Base-by-base conservation (phyloP, 176 grass and related monocot genomes). In the Aegilops tauschii region DNA sequence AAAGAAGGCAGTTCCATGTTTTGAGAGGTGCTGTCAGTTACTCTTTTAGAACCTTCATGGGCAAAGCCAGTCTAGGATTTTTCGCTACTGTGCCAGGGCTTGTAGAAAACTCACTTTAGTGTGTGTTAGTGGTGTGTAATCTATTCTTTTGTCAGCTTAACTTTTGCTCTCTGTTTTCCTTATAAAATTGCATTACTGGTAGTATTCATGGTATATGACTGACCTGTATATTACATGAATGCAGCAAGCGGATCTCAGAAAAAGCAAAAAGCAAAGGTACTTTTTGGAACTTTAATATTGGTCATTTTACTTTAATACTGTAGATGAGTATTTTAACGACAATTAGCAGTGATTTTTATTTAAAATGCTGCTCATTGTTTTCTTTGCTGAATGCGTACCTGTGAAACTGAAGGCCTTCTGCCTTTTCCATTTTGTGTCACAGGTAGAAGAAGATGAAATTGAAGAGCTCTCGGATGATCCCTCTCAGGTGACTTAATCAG, bases 401-500 rank as follows among this genome's bases (percentile, higher is more conserved):
- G 12, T 32, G n/a, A 21, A 68, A 87, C 67, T 82, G 66, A 80
- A 23, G 75, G 7, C n/a, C 20, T 78, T 86, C 12, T 7, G 6
- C 13, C 37, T 31, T 78, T 78, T 58, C 12, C 8, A 31, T 79
- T 80, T 71, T 56, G 10, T 78, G 49, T 45, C 75, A 54, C 77
- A 90, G 94, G 78, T 86, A 52, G 67, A 58, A 34, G 89, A 90
- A 18, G 84, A 94, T 79, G 78, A 93, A 73, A 86, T 87, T 13
- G 82, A 93, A 93, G 87, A 84, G 61, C 83, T 88, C 4, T 93
- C 89, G 0, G 28, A 16, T 77, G 82, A 65, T 50, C 82, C 84
- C 36, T 81, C 89, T 49, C 81, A 96, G 89, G 87, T 91, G 27
- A 54, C 35, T 52, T 64, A 62, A 71, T 47, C 2, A 78, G 65